Evolutionary conservation across 2,329 filamentous ascomycete genomes (phyloP).

Genomic region (Calonectria ilicicola): DNA sequence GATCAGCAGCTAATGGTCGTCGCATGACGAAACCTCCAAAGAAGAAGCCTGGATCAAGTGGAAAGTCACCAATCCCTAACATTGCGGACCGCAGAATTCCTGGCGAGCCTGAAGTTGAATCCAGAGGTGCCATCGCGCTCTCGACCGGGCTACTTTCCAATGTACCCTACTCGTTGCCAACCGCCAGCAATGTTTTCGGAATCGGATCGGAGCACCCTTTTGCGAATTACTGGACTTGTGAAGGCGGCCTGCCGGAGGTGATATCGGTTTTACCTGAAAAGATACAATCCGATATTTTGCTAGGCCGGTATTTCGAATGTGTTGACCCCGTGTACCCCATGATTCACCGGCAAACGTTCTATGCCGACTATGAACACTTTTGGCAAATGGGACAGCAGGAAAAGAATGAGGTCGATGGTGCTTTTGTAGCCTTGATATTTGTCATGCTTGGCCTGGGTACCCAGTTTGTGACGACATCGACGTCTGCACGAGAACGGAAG

Average conservation of each 20-base stretch:
- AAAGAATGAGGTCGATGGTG: conserved; percentile 72
- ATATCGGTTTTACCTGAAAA: conserved; percentile 82
- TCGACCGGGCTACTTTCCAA: conserved; percentile 76
- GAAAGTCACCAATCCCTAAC: conserved; percentile 61
- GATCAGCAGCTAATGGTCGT: conserved; percentile 64
- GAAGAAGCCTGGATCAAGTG: conserved; percentile 58
- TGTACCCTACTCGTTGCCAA: conserved; percentile 77
- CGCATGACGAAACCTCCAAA: conserved; percentile 70
- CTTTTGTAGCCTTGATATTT: conserved; percentile 79
- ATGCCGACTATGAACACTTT: conserved; percentile 82
- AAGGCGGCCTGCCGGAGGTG: conserved; percentile 80
- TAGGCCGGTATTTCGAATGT: conserved; percentile 73
- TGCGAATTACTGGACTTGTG: conserved; percentile 87
- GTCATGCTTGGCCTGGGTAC: conserved; percentile 83
- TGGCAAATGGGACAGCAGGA: conserved; percentile 73
- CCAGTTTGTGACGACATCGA: conserved; percentile 74
- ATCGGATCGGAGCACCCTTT: conserved; percentile 83
- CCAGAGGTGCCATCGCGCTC: conserved; percentile 64
- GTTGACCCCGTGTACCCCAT: conserved; percentile 87
- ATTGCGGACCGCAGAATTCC: conserved; percentile 66
- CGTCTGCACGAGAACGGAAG: conserved; percentile 71
- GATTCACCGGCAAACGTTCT: conserved; percentile 80
- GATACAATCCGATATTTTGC: conserved; percentile 78
- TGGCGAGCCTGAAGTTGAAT: conserved; percentile 56
- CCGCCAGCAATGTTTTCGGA: conserved; percentile 83